These are phyloP conservation scores for Gentiana macrophylla DNA, from an alignment of 257 asterid genomes.

Conservation along the genomic window DNA sequence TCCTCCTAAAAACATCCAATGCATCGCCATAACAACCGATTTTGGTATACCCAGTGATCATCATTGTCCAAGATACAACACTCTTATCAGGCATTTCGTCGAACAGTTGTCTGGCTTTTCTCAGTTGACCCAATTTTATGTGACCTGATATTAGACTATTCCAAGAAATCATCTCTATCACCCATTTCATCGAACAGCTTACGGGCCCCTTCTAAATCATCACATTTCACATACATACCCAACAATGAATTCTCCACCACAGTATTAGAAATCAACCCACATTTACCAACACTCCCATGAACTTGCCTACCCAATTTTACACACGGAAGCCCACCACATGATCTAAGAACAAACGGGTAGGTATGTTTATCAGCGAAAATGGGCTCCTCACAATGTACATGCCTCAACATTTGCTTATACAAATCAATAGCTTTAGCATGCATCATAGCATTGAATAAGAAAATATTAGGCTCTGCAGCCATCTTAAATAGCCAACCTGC, in stretches of 20 bases:
- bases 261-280: constrained; percentile 26
- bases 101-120: constrained; percentile 46
- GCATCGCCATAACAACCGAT: constrained; percentile 49
- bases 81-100: constrained; percentile 45
- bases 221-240: constrained; percentile 67
- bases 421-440: constrained; percentile 21
- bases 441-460: constrained; percentile 47
- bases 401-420: constrained; percentile 37
- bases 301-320: constrained; percentile 37
- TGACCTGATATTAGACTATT: constrained; percentile 55
- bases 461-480: constrained; percentile 44
- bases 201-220: constrained; percentile 30
- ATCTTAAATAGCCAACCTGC: constrained; percentile 45
- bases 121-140: constrained; percentile 43
- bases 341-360: constrained; percentile 62
- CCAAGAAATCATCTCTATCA: constrained; percentile 66
- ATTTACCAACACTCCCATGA: constrained; percentile 43
- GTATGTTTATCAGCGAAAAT: constrained; percentile 48
- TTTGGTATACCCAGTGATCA: constrained; percentile 65
- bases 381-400: constrained; percentile 14
- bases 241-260: constrained; percentile 39
- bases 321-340: constrained; percentile 44
- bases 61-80: constrained; percentile 62
- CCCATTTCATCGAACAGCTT: constrained; percentile 55
- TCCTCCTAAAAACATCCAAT: constrained; percentile 45